phyloP scores from a whole-genome alignment of 148 eudicot species.

The Agrostemma githago region DNA sequence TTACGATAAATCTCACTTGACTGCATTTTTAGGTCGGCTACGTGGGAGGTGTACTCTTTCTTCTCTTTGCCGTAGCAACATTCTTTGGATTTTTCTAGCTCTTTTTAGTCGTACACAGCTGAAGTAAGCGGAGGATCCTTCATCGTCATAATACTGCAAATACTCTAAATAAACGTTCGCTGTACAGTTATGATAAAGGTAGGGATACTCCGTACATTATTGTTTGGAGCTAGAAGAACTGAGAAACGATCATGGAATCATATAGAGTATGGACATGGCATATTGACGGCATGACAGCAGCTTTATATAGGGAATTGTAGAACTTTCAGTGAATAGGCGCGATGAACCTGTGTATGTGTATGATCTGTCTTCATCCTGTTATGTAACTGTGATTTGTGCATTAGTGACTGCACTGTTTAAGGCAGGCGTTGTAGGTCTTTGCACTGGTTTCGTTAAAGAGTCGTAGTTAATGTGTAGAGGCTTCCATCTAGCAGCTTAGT shows the following conservation, averaged over 20 bases:
- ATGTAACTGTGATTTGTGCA: conserved; percentile 6
- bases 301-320: conserved; percentile 13
- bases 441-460: neutral
- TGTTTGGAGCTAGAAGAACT: neutral
- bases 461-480: neutral
- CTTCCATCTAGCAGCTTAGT: too few relatives aligned
- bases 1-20: neutral
- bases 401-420: neutral
- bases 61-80: conserved; percentile 77
- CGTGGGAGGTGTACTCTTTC: conserved; percentile 71
- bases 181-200: neutral
- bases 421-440: neutral
- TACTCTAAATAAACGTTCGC: neutral
- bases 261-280: conserved; percentile 3
- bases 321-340: neutral
- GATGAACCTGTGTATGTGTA: neutral
- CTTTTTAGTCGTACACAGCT: neutral
- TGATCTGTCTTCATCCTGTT: neutral
- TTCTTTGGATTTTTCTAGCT: conserved; percentile 82
- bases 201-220: neutral
- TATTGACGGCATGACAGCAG: neutral
- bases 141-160: neutral
- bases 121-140: neutral
- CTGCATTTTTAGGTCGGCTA: conserved; percentile 70
- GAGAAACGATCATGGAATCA: neutral